Evolutionary conservation across 2,329 filamentous ascomycete genomes (phyloP), one percentile per base, ranked within the genome.

Genomic region (Chrysosphaeria jannelii): DNA sequence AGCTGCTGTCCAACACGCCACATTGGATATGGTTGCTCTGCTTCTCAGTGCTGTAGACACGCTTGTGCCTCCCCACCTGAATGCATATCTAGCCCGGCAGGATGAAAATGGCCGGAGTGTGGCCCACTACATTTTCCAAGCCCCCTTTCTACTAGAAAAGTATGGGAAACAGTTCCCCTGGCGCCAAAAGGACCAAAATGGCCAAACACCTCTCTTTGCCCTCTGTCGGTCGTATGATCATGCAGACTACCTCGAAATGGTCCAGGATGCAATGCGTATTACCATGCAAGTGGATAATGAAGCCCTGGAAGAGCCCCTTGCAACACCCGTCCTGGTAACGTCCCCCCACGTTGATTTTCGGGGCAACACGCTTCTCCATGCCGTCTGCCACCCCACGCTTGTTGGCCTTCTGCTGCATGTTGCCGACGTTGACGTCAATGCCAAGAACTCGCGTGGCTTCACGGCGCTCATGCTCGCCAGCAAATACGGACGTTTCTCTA

Each of bases 401-500:
- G 72, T 75, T 2, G 39, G 65, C 25, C 59, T 61, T 28, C 69
- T 93, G 19, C 50, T 97, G 17, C 58, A 71, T 26, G 59, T 68
- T 28, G 89, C 79, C 43, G 85, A 97, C 34, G 70, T 78, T n/a
- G 78, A 97, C 38, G 74, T 81, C 26, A 97, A 97, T 43, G 79
- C 81, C 6, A 71, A 68, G 6, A 97, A 97, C 37, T 79, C 93
- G 35, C 90, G 76, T 46, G 69, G 63, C 22, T 93, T 97, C 38
- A 97, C 88, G 0, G 68, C 85, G 2, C 51, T 97, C 27, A 97
- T 97, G 85, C 71, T 97, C 30, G 81, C 81, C 6, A 93, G 81
- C 55, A 97, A 97, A 42, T 97, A 93, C 38, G 85, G 85, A 16
- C 63, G 85, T 30, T 70, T 89, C 25, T 85, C 93, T 35, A 75